A percentile compares a stretch with the other conserved stretches of the same genome.
Conservation (phyloP, 805 yeast genomes). For the Phaffomyces opuntiae region DNA sequence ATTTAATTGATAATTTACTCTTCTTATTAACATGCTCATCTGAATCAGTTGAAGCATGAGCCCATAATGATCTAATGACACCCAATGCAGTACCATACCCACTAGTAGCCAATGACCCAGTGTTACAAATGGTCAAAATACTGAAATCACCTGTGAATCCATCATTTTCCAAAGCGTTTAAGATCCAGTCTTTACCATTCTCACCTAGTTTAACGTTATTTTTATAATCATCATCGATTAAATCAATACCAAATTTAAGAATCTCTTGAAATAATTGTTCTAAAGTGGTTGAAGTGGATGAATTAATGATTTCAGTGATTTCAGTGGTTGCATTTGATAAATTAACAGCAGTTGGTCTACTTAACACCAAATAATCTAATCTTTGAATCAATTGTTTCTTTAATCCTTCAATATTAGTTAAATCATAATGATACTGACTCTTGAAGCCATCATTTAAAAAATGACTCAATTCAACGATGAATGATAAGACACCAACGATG, state of each 20-base stretch:
- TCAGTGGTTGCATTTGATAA: conserved; percentile 58
- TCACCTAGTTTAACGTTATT: conserved; percentile 76
- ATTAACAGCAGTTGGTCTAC: conserved; percentile 96
- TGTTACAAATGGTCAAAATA: conserved; percentile 88
- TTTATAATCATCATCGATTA: conserved; percentile 70
- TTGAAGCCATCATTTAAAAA: conserved; percentile 22
- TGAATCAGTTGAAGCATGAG: conserved; percentile 19
- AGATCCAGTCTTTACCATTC: conserved; percentile 70
- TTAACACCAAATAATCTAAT: conserved; percentile 59
- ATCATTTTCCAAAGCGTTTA: conserved; percentile 36
- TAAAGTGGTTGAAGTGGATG: conserved; percentile 21
- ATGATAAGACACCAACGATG: conserved; percentile 81
- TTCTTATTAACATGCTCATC: conserved; percentile 17
- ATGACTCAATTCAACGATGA: conserved; percentile 60
- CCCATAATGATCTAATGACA: conserved; percentile 68
- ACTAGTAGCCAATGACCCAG: conserved; percentile 95
- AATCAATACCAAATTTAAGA: conserved; percentile 38
- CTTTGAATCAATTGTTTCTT: conserved; percentile 35
- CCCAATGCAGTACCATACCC: conserved; percentile 98
- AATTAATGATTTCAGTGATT: conserved; percentile 26
- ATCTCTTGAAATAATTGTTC: conserved; percentile 28
- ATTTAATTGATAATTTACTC: conserved; percentile 27
- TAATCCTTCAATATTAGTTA: conserved; percentile 25
- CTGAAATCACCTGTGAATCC: conserved; percentile 60
- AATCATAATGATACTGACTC: conserved; percentile 27